Evolutionary conservation across 305 asterid genomes (phyloP).

Genomic region (Fraxinus nigra): DNA sequence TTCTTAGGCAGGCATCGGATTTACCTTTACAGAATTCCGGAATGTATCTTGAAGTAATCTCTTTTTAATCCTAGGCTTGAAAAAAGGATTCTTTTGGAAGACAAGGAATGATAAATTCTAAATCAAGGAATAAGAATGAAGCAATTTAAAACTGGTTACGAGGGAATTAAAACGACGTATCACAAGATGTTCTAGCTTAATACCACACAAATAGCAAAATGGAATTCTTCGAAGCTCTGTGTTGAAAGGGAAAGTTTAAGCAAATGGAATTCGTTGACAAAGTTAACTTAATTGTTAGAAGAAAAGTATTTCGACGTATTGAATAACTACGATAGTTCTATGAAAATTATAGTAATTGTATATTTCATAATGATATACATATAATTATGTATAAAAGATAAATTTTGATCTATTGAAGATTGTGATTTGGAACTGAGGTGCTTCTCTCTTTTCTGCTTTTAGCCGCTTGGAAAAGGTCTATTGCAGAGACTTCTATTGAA

Average conservation of each 20-base stretch:
- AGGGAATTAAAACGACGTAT: neutral
- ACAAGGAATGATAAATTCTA: neutral
- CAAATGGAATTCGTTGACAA: neutral
- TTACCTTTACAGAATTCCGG: neutral
- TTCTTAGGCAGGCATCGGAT: neutral
- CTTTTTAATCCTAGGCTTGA: neutral
- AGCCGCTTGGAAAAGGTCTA: constrained; percentile 99
- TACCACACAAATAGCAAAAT: neutral
- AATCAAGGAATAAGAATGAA: neutral
- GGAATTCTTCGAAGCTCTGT: neutral
- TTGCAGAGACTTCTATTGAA: constrained; percentile 92
- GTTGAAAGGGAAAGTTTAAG: neutral
- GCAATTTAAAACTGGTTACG: neutral
- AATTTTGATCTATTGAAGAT: neutral
- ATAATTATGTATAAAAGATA: neutral
- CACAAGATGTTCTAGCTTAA: neutral
- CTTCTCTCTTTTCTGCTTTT: constrained; percentile 26
- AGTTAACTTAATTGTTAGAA: neutral
- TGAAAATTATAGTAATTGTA: neutral
- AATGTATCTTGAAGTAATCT: neutral
- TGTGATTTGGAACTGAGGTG: constrained; percentile 19
- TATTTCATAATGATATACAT: neutral
- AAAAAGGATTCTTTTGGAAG: neutral
- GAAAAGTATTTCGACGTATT: neutral
- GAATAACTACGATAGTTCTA: neutral